Evolutionary conservation across 2,329 filamentous ascomycete genomes (phyloP), one percentile per base, ranked within the genome.

Genomic region (Setomelanomma holmii): DNA sequence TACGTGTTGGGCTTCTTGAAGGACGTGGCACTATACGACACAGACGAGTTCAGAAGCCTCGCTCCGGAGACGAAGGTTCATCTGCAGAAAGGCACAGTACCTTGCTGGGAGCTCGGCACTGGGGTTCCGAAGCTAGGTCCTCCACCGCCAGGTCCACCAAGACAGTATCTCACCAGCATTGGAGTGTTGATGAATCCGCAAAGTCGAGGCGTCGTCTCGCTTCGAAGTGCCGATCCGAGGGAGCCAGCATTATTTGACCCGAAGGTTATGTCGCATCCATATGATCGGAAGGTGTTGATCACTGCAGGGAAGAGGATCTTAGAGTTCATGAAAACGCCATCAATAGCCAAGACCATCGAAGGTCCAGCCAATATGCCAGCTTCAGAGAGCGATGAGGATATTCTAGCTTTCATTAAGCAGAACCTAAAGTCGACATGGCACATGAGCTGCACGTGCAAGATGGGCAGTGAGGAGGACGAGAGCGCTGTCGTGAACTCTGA

Each of bases 161-260:
- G 45, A 21, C 35, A 47, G 12, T 47, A 33, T 30, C 36, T 47
- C n/a, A 30, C n/a, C 45, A 40, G 6, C n/a, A 21, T 47, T 21
- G 45, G 34, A 5, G 45, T 47, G 8, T 34, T 47, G 22, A 47
- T 47, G 45, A 47, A 47, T 5, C 45, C 45, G 23, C 45, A 47
- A 16, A 47, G 45, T 16, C 35, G 45, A 11, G 45, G 45, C 45
- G 21, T 19, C 8, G 45, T 47, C 17, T 40, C 34, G 16, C 24
- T 47, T 10, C 36, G 40, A 24, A 40, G 23, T 21, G n/a, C 36
- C 11, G 45, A 47, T 34, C 35, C 36, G 12, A 19, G 16, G 20
- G 16, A 40, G 12, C n/a, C 36, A 19, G 45, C 45, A n/a, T 19
- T 47, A 8, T 47, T 47, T 10, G 36, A 47, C 14, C 45, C 45